phyloP scores from a whole-genome alignment of 208 protist genomes.

The Blechomonas ayalai region DNA sequence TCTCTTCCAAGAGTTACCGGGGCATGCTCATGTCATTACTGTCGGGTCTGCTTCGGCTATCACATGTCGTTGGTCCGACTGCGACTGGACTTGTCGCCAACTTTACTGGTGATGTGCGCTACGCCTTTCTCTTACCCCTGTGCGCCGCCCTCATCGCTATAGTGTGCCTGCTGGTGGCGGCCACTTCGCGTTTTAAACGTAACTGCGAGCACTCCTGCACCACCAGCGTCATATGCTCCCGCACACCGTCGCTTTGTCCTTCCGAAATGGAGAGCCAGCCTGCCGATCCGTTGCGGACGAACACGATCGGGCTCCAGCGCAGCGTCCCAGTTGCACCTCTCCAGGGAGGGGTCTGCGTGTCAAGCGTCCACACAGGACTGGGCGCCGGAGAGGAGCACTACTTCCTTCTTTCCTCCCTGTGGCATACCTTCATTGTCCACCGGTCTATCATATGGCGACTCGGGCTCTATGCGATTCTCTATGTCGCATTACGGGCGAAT shows the following conservation, averaged over 20 bases:
- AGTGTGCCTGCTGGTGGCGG: constrained; percentile 12
- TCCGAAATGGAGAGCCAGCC: too few relatives aligned
- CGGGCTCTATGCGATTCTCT: constrained; percentile 65
- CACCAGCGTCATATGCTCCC: neutral
- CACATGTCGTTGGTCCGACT: constrained; percentile 66
- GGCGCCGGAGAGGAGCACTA: constrained; percentile 10
- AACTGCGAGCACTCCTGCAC: constrained; percentile 8
- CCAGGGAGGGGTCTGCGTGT: too few relatives aligned
- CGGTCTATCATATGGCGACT: constrained; percentile 69
- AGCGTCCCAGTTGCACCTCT: too few relatives aligned
- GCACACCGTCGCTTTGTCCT: too few relatives aligned
- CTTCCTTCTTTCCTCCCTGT: constrained; percentile 20
- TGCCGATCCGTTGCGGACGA: too few relatives aligned
- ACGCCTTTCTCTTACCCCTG: constrained; percentile 56
- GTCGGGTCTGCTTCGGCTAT: constrained; percentile 62
- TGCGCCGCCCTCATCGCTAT: constrained; percentile 20
- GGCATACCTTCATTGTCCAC: constrained; percentile 37
- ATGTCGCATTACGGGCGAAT: constrained; percentile 55
- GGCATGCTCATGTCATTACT: constrained; percentile 72
- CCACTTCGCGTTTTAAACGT: constrained; percentile 5
- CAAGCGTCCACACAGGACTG: constrained; percentile 10
- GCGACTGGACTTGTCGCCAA: constrained; percentile 37
- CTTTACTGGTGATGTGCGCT: constrained; percentile 22
- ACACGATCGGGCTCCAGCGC: too few relatives aligned
- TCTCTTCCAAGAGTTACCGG: constrained; percentile 61